These are phyloP conservation scores for Pyricularia pennisetigena DNA, from an alignment of 2,329 filamentous ascomycete species.

Conservation along the genomic window DNA sequence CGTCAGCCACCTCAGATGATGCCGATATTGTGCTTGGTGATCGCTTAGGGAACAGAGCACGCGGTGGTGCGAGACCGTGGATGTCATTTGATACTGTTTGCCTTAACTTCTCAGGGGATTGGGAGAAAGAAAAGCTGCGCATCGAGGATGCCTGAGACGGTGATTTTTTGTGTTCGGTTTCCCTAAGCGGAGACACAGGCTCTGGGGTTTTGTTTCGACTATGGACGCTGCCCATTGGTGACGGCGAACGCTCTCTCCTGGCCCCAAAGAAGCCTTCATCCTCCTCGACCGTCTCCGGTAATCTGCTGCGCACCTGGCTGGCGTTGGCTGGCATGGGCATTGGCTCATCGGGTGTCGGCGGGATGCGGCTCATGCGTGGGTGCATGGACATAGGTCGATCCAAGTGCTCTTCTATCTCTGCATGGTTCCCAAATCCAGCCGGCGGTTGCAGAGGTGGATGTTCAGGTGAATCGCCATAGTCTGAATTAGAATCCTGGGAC, in stretches of 20 bases:
- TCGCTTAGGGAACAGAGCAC: slow-evolving; percentile 37
- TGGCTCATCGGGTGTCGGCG: slow-evolving; percentile 36
- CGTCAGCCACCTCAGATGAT: slow-evolving; percentile 57
- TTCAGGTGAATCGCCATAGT: slow-evolving; percentile 27
- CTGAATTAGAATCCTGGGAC: slow-evolving; percentile 51
- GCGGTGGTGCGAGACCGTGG: slow-evolving; percentile 40
- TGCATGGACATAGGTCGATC: slow-evolving; percentile 65
- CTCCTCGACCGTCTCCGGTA: slow-evolving; percentile 27
- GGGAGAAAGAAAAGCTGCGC: slow-evolving; percentile 19
- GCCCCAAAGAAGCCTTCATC: slow-evolving; percentile 37
- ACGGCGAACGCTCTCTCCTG: slow-evolving; percentile 48
- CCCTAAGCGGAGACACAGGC: slow-evolving; percentile 8
- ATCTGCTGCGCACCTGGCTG: slow-evolving; percentile 30
- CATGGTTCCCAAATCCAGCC: slow-evolving; percentile 35
- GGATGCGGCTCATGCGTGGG: slow-evolving; percentile 59
- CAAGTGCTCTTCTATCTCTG: slow-evolving; percentile 46
- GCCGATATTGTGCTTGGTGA: slow-evolving; percentile 53
- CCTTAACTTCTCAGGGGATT: slow-evolving; percentile 33
- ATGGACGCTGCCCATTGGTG: slow-evolving; percentile 31
- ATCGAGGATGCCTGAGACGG: slow-evolving; percentile 23
- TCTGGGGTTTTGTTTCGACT: background rate
- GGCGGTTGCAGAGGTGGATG: slow-evolving; percentile 13
- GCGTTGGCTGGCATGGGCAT: slow-evolving; percentile 33
- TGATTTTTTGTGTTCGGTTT: slow-evolving; percentile 20
- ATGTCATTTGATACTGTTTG: slow-evolving; percentile 37